Conservation (phyloP, 768 basidiomycete genomes). For the Serpula lacrymans region DNA sequence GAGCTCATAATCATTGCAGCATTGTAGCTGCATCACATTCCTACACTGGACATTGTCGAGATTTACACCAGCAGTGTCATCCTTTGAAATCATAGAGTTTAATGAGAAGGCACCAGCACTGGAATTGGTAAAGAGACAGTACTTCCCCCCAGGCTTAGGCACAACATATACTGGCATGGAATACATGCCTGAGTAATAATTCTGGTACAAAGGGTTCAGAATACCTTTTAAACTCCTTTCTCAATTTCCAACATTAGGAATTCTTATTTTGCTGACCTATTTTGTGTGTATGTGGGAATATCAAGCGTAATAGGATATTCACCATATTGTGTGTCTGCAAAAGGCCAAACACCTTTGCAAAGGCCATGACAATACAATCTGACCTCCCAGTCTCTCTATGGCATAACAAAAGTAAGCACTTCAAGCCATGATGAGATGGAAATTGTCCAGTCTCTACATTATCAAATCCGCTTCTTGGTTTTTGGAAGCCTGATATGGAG, state of each 20-base stretch:
- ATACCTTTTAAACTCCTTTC: slow-evolving; percentile 14
- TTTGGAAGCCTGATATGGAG: no score
- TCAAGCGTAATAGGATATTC: slow-evolving; percentile 23
- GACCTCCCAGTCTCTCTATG: no score
- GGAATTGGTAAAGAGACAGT: slow-evolving; percentile 39
- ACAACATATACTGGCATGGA: slow-evolving; percentile 35
- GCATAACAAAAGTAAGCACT: no score
- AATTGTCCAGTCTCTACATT: no score
- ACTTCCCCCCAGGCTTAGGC: slow-evolving; percentile 32
- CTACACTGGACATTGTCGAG: slow-evolving; percentile 35
- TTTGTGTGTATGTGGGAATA: no score
- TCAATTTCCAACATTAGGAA: no score
- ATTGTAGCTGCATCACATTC: no score
- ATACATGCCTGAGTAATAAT: slow-evolving; percentile 42
- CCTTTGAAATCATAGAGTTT: slow-evolving; percentile 31
- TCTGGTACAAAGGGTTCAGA: slow-evolving; percentile 27
- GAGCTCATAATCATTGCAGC: no score
- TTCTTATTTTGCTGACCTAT: no score
- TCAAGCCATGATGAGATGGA: no score
- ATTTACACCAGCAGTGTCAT: slow-evolving; percentile 19
- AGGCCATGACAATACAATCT: no score
- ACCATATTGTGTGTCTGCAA: slow-evolving; percentile 19
- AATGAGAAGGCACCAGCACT: slow-evolving; percentile 28
- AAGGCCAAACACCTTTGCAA: slow-evolving; percentile 45
- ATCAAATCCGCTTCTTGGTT: no score